Evolutionary conservation across 2,329 filamentous ascomycete genomes (phyloP).

Genomic region (Talaromyces atroroseus): DNA sequence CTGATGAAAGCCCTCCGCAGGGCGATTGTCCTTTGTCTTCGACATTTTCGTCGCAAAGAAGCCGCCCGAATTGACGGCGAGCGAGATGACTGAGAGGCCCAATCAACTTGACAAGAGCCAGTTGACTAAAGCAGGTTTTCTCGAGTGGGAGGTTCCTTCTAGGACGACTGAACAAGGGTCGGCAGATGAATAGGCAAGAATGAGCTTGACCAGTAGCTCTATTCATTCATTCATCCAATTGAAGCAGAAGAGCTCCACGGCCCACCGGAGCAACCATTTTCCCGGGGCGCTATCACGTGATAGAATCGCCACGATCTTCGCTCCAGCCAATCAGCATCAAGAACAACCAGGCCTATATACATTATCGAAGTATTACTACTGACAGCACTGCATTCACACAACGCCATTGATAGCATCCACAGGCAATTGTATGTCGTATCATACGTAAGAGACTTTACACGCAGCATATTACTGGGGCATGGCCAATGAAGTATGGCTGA

Average conservation of each 20-base stretch:
- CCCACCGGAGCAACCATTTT: neutral
- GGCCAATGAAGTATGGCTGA: too few species aligned
- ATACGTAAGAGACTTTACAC: too few species aligned
- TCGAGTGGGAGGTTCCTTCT: neutral
- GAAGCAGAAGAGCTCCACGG: neutral
- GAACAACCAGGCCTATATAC: neutral
- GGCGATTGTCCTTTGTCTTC: conserved; percentile 35
- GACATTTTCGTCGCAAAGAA: conserved; percentile 27
- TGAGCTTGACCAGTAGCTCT: neutral
- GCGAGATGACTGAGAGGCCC: neutral
- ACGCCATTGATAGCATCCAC: too few species aligned
- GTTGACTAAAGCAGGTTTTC: neutral
- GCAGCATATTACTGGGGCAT: too few species aligned
- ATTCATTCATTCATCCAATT: neutral
- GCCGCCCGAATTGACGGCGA: neutral
- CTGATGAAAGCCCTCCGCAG: conserved; percentile 61
- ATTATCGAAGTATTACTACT: too few species aligned
- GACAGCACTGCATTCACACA: too few species aligned
- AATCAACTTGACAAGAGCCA: neutral
- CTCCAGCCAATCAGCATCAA: neutral
- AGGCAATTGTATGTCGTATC: too few species aligned
- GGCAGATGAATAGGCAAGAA: neutral
- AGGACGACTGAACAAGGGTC: neutral
- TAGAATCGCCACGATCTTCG: neutral
- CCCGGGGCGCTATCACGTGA: neutral